Percentiles rank a stretch among this genome's conserved stretches.
Evolutionary conservation across 345 rosid genomes (phyloP).

Genomic region (Erucastrum elatum): DNA sequence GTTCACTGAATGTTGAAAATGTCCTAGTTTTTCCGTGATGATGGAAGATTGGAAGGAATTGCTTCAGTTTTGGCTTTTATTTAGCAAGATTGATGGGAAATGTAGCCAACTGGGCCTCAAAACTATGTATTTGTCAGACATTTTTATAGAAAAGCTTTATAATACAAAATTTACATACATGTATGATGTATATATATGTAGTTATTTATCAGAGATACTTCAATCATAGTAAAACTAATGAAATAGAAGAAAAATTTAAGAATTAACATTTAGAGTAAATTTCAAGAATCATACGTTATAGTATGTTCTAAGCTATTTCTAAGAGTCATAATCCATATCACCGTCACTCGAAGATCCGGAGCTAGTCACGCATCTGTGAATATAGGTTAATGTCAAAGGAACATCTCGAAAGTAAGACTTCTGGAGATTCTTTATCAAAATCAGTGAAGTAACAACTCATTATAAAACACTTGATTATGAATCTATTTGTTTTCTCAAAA

Average conservation of each 20-base stretch:
- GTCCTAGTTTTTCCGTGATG: not conserved
- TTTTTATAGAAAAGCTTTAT: not conserved
- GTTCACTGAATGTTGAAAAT: not conserved
- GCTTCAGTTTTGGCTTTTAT: not conserved
- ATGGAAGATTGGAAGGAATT: not conserved
- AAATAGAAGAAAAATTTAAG: not conserved
- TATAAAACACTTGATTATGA: not conserved
- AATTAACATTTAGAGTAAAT: not conserved
- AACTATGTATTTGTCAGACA: not conserved
- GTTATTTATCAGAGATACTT: not conserved
- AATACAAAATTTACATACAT: too few species aligned
- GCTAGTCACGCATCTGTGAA: constrained; percentile 10
- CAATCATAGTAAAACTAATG: not conserved
- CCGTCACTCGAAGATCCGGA: not conserved
- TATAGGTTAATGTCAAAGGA: constrained; percentile 17
- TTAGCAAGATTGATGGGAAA: not conserved
- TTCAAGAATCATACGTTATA: not conserved
- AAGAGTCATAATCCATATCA: constrained; percentile 1
- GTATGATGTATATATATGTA: not conserved
- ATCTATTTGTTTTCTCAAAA: not conserved
- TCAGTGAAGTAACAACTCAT: constrained; percentile 32
- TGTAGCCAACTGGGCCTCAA: not conserved
- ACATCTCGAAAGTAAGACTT: constrained; percentile 9
- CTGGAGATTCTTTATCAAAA: constrained; percentile 18
- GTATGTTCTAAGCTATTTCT: not conserved